Conservation (phyloP, 2,329 filamentous ascomycete species). For the Neonectria sp. region DNA sequence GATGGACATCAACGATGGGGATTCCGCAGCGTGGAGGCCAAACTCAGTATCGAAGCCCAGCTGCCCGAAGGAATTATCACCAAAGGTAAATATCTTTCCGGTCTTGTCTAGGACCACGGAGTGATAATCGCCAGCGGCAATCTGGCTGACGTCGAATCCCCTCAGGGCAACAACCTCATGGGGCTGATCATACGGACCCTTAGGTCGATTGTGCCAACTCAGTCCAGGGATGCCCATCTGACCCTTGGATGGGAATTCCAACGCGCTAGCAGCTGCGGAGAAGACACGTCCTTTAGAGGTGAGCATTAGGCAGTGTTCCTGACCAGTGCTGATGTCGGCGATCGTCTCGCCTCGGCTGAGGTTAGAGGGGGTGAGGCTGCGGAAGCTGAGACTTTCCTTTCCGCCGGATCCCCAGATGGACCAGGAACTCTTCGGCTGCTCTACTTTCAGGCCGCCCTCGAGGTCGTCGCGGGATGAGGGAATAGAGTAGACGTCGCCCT, state of each 20-base stretch:
- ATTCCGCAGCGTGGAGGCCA: constrained; percentile 75
- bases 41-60: constrained; percentile 83
- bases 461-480: constrained; percentile 84
- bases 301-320: constrained; percentile 89
- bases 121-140: constrained; percentile 90
- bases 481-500: constrained; percentile 87
- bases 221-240: constrained; percentile 91
- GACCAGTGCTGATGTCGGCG: constrained; percentile 80
- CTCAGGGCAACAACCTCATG: constrained; percentile 83
- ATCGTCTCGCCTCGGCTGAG: constrained; percentile 81
- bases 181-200: constrained; percentile 84
- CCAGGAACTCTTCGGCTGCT: constrained; percentile 74
- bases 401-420: constrained; percentile 74
- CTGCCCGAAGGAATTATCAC: constrained; percentile 93
- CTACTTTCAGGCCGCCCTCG: constrained; percentile 70
- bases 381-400: constrained; percentile 74
- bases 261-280: constrained; percentile 85
- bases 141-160: constrained; percentile 78
- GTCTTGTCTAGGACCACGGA: constrained; percentile 83
- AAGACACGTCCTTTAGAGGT: constrained; percentile 90
- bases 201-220: constrained; percentile 82
- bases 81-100: constrained; percentile 88
- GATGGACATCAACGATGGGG: constrained; percentile 78
- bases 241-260: constrained; percentile 84
- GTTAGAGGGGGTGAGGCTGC: constrained; percentile 75